Evolutionary conservation across 1,139 yeast genomes (phyloP).

Genomic region (Wickerhamomyces sp.): DNA sequence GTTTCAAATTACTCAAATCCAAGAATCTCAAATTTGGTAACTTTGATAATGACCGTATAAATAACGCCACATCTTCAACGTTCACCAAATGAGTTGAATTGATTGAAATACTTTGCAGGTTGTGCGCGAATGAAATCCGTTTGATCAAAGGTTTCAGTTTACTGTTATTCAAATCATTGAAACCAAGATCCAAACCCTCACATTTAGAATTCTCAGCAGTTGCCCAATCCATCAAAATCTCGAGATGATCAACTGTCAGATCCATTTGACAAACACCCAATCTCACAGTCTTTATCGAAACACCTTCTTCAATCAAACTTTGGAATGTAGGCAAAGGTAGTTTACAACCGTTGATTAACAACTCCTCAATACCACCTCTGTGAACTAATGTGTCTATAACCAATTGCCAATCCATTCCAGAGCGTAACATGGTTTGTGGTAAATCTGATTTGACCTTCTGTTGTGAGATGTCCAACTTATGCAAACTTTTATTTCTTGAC

Average conservation of each 20-base stretch:
- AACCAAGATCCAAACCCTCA: slow-evolving; percentile 82
- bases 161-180: slow-evolving; percentile 61
- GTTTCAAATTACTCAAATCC: slow-evolving; percentile 72
- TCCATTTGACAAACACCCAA: slow-evolving; percentile 76
- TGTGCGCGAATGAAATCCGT: slow-evolving; percentile 21
- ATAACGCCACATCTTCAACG: slow-evolving; percentile 47
- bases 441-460: slow-evolving; percentile 56
- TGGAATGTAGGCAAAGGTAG: slow-evolving; percentile 44
- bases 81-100: slow-evolving; percentile 59
- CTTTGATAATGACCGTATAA: slow-evolving; percentile 47
- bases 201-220: slow-evolving; percentile 46
- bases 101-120: slow-evolving; percentile 56
- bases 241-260: slow-evolving; percentile 50
- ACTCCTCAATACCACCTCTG: slow-evolving; percentile 77
- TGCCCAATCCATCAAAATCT: slow-evolving; percentile 59
- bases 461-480: slow-evolving; percentile 76
- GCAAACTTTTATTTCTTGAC: slow-evolving; percentile 48
- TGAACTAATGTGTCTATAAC: slow-evolving; percentile 51
- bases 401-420: slow-evolving; percentile 72
- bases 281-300: slow-evolving; percentile 52
- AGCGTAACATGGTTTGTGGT: slow-evolving; percentile 47
- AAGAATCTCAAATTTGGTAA: slow-evolving; percentile 60
- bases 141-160: slow-evolving; percentile 39
- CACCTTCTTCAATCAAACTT: slow-evolving; percentile 47
- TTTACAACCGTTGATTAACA: slow-evolving; percentile 77